Conservation (phyloP, 2,329 filamentous ascomycete genomes). For the Escovopsis sp. region DNA sequence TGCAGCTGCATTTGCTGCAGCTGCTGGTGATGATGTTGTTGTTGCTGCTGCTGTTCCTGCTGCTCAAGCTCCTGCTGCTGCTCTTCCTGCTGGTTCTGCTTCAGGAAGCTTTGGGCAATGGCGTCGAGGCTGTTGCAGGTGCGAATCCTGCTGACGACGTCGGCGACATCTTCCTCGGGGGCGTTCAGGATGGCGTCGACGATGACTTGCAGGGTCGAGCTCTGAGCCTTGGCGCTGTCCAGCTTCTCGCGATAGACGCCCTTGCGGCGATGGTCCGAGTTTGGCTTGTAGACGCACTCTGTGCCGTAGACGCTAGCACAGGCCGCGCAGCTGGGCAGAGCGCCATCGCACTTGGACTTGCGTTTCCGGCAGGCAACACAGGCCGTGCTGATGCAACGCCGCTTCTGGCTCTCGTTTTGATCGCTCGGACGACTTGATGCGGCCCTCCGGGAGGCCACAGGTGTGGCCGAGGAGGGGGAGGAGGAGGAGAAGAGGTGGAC, state of each 20-base stretch:
- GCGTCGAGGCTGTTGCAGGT: conserved; percentile 57
- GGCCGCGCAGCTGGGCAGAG: conserved; percentile 82
- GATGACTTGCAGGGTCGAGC: conserved; percentile 79
- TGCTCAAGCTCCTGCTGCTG: too few relatives aligned
- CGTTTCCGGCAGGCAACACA: conserved; percentile 66
- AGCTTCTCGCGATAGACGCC: conserved; percentile 93
- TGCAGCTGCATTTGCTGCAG: too few relatives aligned
- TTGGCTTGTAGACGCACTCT: conserved; percentile 87
- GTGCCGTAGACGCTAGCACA: conserved; percentile 87
- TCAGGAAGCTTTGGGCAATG: conserved; percentile 38
- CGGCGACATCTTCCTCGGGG: conserved; percentile 69
- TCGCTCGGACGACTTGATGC: conserved; percentile 35
- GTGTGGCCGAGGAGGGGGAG: too few relatives aligned
- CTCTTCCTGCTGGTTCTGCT: conserved; percentile 19
- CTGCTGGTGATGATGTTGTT: too few relatives aligned
- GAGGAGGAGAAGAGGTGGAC: too few relatives aligned
- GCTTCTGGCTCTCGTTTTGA: conserved; percentile 41
- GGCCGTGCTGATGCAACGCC: conserved; percentile 70
- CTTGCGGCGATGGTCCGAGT: conserved; percentile 89
- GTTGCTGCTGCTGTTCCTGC: too few relatives aligned
- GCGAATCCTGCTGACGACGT: conserved; percentile 72
- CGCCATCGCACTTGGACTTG: conserved; percentile 86
- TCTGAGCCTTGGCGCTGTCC: conserved; percentile 73
- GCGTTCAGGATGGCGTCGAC: conserved; percentile 88
- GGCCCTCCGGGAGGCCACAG: conserved; percentile 23